Base-by-base conservation (phyloP, 768 basidiomycete genomes). In the Agaricus blazei region DNA sequence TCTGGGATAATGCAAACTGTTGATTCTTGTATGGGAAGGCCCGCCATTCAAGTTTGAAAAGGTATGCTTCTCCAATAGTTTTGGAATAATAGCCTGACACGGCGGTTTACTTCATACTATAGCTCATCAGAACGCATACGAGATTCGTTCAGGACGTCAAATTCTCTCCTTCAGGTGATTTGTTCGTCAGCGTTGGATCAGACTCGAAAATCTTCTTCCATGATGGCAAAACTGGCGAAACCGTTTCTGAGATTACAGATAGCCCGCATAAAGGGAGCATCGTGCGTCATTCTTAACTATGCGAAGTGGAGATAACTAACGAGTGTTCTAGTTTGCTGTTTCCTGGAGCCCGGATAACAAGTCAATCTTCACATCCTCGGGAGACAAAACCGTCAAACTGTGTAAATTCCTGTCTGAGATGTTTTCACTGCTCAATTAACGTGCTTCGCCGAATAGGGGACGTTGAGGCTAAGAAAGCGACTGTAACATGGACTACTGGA, bases 71-170 rank as follows among this genome's bases (percentile, higher is more conserved):
- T 36, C 26, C 26, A 9, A 31, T 11, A 27, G 19, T 0, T 14
- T 5, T 12, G 6, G 23, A 37, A 37, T 29, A 29, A 41, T 41
- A 41, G 40, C 14, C 48, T 36, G 46, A 47, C 12, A 29, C 5
- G 12, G 9, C 2, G n/a, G n/a, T 23, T 24, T 46, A 43, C 19
- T 19, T 1, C 19, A 19, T 19, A 19, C 52, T 56, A 2, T 48
- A 92, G 88, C 82, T 85, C 9, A 88, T 97, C 72, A 86, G 83
- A 68, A 88, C 87, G 2, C 96, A 98, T 67, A 88, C 85, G 12
- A 91, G 88, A 67, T 97, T 95, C 64, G 90, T 98, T 14, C 92
- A 96, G 70, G 93, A 96, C 57, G 82, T 98, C 36, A 81, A 83
- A 52, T 98, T 85, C 65, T 78, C 93, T 0, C 84, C 85, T 0